A percentile compares a stretch with the other conserved stretches of the same genome.
These are phyloP conservation scores for Lichtheimia ornata DNA, from an alignment of 371 early-diverging fungal genomes.

Conservation along the genomic window DNA sequence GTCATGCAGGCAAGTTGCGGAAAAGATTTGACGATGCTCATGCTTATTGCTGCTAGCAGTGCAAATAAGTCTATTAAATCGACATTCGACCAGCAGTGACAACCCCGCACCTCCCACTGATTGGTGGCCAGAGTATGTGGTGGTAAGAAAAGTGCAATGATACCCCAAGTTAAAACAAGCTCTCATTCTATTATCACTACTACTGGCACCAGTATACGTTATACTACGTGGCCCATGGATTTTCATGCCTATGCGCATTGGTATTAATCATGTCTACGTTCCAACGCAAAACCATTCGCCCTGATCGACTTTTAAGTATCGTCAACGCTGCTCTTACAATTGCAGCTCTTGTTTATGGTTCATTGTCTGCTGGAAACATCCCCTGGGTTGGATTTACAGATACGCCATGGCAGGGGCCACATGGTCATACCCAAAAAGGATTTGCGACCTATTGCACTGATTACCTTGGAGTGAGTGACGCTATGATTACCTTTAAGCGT, in stretches of 20 bases:
- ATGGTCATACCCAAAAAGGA: neutral
- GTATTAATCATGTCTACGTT: neutral
- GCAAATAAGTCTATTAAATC: too few species aligned
- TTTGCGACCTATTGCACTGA: conserved; percentile 2
- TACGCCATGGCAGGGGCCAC: too few species aligned
- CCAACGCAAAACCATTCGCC: conserved; percentile 1
- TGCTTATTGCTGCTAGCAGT: too few species aligned
- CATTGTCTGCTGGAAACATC: neutral
- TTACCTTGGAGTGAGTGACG: neutral
- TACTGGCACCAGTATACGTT: neutral
- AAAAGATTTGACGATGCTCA: too few species aligned
- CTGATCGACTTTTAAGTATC: neutral
- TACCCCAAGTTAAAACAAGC: too few species aligned
- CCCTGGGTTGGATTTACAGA: neutral
- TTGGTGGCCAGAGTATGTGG: conserved; percentile 5
- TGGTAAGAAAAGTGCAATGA: neutral
- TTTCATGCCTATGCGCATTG: conserved; percentile 2
- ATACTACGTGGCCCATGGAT: conserved; percentile 3
- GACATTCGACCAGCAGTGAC: too few species aligned
- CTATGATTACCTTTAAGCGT: neutral
- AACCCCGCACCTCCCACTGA: neutral
- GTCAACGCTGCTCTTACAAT: conserved; percentile 1
- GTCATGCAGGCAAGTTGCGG: too few species aligned
- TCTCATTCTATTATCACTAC: neutral
- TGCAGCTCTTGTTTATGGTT: neutral